Conservation (phyloP, 345 rosid species). For the Microthlaspi erraticum region DNA sequence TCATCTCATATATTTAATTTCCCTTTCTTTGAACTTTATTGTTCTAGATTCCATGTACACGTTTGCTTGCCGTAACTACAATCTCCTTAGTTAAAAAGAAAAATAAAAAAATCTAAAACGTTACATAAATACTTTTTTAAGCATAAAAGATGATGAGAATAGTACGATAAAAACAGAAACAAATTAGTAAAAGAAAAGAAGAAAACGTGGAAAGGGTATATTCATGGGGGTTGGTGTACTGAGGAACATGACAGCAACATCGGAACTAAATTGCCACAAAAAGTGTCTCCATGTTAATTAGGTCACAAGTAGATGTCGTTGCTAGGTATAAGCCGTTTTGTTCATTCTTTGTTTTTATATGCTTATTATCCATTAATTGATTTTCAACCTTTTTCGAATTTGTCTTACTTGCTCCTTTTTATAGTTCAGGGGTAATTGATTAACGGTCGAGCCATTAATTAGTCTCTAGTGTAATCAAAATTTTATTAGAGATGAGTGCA, state of each 20-base stretch:
- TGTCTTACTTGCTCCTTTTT: constrained; percentile 42
- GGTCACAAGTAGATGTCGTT: constrained; percentile 49
- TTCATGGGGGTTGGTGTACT: constrained; percentile 48
- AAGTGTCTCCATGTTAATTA: constrained; percentile 49
- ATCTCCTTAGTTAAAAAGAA: constrained; percentile 26
- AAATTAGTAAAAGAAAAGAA: constrained; percentile 22
- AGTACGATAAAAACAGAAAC: constrained; percentile 39
- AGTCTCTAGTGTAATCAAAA: constrained; percentile 19
- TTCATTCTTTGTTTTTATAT: constrained; percentile 41
- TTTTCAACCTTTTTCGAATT: constrained; percentile 34
- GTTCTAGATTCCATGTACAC: constrained; percentile 43
- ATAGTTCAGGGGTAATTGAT: constrained; percentile 32
- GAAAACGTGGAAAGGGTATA: constrained; percentile 45
- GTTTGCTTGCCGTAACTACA: constrained; percentile 51
- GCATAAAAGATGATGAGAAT: constrained; percentile 39
- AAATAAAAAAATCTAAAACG: constrained; percentile 10
- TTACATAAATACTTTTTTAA: constrained; percentile 29
- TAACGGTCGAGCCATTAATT: constrained; percentile 35
- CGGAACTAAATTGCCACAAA: constrained; percentile 47
- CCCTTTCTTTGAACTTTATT: constrained; percentile 25
- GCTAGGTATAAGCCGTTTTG: constrained; percentile 47
- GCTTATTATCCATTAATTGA: constrained; percentile 40
- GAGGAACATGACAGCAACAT: constrained; percentile 47
- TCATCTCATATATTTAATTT: constrained; percentile 16
- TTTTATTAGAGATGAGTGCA: constrained; percentile 34